These are phyloP conservation scores for Asterophora lycoperdoides DNA, from an alignment of 768 basidiomycete species.

Conservation along the genomic window DNA sequence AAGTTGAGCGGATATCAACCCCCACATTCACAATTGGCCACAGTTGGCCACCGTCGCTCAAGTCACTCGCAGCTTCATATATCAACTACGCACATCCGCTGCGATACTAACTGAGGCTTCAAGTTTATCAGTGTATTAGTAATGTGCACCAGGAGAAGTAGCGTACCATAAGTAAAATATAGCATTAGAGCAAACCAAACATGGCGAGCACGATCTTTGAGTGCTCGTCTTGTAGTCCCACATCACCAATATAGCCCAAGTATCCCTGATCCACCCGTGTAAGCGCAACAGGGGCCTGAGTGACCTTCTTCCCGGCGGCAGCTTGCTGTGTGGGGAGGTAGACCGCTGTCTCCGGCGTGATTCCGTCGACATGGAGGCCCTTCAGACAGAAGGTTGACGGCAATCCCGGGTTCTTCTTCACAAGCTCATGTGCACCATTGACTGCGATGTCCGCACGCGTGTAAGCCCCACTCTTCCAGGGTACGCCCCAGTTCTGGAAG, in stretches of 20 bases:
- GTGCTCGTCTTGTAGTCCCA: constrained; percentile 24
- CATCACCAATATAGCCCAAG: constrained; percentile 34
- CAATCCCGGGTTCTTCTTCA: constrained; percentile 14
- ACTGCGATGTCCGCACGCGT: constrained; percentile 12
- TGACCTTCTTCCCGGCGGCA: neutral
- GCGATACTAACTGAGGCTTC: too few relatives aligned
- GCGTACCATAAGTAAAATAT: neutral
- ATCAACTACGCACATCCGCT: too few relatives aligned
- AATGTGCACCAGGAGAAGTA: neutral
- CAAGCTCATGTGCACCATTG: constrained; percentile 15
- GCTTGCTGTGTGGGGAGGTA: constrained; percentile 18
- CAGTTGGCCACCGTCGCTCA: too few relatives aligned
- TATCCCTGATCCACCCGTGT: constrained; percentile 23
- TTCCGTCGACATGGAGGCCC: constrained; percentile 22
- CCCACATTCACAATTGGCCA: too few relatives aligned
- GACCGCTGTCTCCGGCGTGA: constrained; percentile 20
- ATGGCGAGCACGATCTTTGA: constrained; percentile 29
- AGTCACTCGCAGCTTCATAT: too few relatives aligned
- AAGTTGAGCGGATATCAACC: too few relatives aligned
- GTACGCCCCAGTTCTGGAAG: constrained; percentile 20
- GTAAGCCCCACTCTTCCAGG: constrained; percentile 17
- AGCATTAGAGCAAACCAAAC: constrained; percentile 21
- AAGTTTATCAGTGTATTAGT: too few relatives aligned
- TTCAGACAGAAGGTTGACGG: constrained; percentile 25
- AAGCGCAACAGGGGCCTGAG: constrained; percentile 26